Evolutionary conservation across 805 yeast species (phyloP), one percentile per base, ranked within the genome.

Genomic region (Pichia manshurica): DNA sequence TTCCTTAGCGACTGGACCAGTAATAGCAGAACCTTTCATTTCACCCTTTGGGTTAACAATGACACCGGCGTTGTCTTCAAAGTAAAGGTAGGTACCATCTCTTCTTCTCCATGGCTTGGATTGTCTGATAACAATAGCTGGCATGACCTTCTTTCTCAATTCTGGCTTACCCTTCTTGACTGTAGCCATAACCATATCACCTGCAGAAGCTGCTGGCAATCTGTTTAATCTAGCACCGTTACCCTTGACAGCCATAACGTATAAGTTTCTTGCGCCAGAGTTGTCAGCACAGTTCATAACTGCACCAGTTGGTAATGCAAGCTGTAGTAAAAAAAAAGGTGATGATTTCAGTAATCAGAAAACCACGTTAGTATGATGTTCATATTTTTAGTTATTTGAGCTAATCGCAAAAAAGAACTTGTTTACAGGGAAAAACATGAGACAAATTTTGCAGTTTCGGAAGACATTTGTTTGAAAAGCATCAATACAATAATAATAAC

Each of bases 161-260:
- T 93, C 99, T 75, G 99, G 99, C 89, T 93, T 93, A 87, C 99
- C 99, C 81, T 95, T 93, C 88, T 93, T 93, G 74, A 93, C 99
- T 68, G 99, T 93, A 68, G 99, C 87, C 91, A 87, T 87, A 70
- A 87, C 96, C 96, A 88, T 88, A 78, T 95, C 99, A 82, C 99
- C 99, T 66, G 93, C 91, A 69, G 98, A 89, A 66, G 98, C 99
- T 70, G 99, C 99, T 75, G 99, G 99, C 68, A 93, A 85, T 84
- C 99, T 93, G 91, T 91, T 95, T 73, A 93, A 85, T 85, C 98
- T 90, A 66, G 99, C 97, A 84, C 99, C 99, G 72, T 80, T 74
- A 71, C 98, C 98, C 82, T 91, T 93, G 72, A 93, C 99, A 79
- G 99, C 91, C 71, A 93, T 77, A 79, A 93, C 82, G 85, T 89